Evolutionary conservation across 1,139 yeast species (phyloP).

Genomic region (Pichia sp.): DNA sequence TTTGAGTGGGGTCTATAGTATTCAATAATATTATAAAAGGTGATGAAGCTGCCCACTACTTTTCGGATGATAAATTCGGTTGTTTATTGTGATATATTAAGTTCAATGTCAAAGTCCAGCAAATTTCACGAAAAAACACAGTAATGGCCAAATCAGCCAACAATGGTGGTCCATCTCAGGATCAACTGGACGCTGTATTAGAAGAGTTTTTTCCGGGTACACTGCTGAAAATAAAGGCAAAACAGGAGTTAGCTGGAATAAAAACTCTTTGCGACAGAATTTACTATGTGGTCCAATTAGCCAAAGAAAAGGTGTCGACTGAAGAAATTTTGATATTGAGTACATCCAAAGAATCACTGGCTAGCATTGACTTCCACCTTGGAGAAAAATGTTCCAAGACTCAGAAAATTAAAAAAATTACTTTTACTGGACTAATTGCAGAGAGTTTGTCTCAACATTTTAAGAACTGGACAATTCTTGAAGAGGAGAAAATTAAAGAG

Average conservation of each 20-base stretch:
- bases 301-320: not conserved
- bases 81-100: too few species aligned
- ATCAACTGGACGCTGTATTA: not conserved
- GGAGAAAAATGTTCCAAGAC: not conserved
- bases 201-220: not conserved
- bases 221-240: constrained; percentile 1
- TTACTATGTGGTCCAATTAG: not conserved
- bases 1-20: not conserved
- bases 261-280: constrained; percentile 1
- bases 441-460: constrained; percentile 1
- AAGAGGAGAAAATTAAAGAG: not conserved
- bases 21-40: not conserved
- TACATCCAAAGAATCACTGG: constrained; percentile 2
- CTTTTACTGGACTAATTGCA: constrained; percentile 6
- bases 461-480: constrained; percentile 6
- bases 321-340: constrained; percentile 2
- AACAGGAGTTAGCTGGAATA: not conserved
- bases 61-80: too few species aligned
- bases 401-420: not conserved
- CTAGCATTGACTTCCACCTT: not conserved
- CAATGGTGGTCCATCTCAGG: not conserved
- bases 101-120: too few species aligned
- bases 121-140: not conserved
- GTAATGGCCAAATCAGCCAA: not conserved
- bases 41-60: too few species aligned